These are phyloP conservation scores for Ceratobasidium sp. DNA, from an alignment of 1,284 basidiomycete genomes.

Conservation along the genomic window DNA sequence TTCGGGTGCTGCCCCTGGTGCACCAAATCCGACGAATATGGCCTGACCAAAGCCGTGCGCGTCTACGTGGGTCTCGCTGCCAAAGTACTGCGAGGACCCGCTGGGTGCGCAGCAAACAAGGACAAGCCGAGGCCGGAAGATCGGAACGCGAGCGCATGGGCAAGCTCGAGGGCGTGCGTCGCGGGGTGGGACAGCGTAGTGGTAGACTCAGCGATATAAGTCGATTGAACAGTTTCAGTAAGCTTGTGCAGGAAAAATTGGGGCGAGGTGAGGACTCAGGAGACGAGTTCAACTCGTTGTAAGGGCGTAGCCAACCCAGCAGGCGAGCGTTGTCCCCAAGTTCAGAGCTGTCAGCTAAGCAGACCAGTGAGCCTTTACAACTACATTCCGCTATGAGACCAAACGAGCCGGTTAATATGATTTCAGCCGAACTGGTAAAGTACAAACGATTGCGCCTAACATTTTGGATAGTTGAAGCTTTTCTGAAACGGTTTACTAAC, in stretches of 20 bases:
- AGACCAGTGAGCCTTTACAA: background rate
- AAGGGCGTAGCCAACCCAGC: constrained; percentile 16
- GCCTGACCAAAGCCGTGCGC: too few relatives aligned
- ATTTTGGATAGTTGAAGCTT: constrained; percentile 25
- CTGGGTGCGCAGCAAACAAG: constrained; percentile 87
- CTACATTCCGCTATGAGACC: background rate
- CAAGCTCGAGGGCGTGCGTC: too few relatives aligned
- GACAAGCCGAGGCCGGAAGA: constrained; percentile 83
- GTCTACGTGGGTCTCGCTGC: too few relatives aligned
- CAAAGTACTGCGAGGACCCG: too few relatives aligned
- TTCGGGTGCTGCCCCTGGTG: constrained; percentile 69
- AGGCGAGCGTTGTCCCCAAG: constrained; percentile 21
- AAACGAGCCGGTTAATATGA: background rate
- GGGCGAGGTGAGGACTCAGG: too few relatives aligned
- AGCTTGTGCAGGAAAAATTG: too few relatives aligned
- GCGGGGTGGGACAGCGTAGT: too few relatives aligned
- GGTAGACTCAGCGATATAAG: too few relatives aligned
- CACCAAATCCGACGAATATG: too few relatives aligned
- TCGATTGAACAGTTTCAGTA: constrained; percentile 3
- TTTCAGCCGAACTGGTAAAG: background rate
- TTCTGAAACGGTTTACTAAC: constrained; percentile 19
- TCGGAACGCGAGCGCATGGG: constrained; percentile 92
- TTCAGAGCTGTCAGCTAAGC: constrained; percentile 12
- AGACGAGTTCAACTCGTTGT: too few relatives aligned
- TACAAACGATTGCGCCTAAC: constrained; percentile 13